phyloP scores from a whole-genome alignment of 225 moss, liverwort and hornwort species.

The Polytrichum commune region DNA sequence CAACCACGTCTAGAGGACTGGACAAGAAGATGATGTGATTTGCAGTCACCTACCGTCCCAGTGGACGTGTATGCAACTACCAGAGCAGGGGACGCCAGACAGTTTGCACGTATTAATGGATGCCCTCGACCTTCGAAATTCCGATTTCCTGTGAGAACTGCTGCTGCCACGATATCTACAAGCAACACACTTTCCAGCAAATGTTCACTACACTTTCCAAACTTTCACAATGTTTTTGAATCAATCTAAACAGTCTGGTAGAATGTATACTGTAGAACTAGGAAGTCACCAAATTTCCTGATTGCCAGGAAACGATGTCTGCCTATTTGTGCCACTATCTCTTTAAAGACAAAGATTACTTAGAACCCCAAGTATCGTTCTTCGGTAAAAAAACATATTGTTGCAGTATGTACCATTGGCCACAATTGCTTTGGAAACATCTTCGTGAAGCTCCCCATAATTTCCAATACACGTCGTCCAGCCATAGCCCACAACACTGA shows the following conservation, averaged over 20 bases:
- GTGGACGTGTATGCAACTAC: constrained; percentile 90
- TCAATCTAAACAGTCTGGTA: too few species aligned
- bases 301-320: too few species aligned
- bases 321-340: too few species aligned
- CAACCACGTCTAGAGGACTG: too few species aligned
- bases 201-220: constrained; percentile 9
- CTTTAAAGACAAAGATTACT: too few species aligned
- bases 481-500: constrained; percentile 87
- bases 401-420: constrained; percentile 44
- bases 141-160: constrained; percentile 88
- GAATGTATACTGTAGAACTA: too few species aligned
- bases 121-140: constrained; percentile 98
- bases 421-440: constrained; percentile 57
- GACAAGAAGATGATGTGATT: too few species aligned
- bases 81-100: constrained; percentile 90
- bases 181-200: constrained; percentile 20
- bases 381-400: neutral
- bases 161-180: constrained; percentile 83
- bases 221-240: neutral
- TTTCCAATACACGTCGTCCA: constrained; percentile 98
- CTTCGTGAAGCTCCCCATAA: constrained; percentile 86
- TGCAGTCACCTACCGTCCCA: constrained; percentile 61
- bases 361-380: too few species aligned
- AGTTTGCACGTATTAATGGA: constrained; percentile 92
- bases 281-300: too few species aligned